Base-by-base conservation (phyloP, 345 rosid genomes). In the Salix viminalis region DNA sequence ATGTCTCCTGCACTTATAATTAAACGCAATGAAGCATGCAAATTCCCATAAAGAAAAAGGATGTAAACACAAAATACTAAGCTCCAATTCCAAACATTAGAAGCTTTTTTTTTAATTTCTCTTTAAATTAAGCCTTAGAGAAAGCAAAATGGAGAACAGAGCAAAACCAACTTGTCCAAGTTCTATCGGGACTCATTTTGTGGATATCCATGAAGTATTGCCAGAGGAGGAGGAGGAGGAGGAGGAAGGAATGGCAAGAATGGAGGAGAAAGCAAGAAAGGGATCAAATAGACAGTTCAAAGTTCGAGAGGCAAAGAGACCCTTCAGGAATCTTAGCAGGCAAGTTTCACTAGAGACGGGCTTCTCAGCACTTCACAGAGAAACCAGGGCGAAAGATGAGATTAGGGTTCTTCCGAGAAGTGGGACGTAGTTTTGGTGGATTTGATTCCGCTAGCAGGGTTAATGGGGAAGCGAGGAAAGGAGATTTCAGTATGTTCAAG, bases 301-400 rank as follows among this genome's bases (percentile, higher is more conserved):
- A 79, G 73, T 78, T 73, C 81, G 80, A 82, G 94, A 88, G 26
- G 68, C 79, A 32, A 89, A 77, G 83, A 84, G 88, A 44, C 78
- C 83, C 6, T 85, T 79, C 56, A 80, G 81, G 76, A 76, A 87
- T 82, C 84, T 95, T 68, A 81, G 90, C 82, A 80, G 94, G 85
- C 97, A 93, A 58, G 92, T 95, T 36, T 95, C 99, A 0, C 76
- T 95, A 2, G 99, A 91, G 84, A 92, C 99, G 0, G 97, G 99
- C 0, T 95, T 94, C 80, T 86, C 94, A 10, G 98, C 80, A 8
- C 84, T 95, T 23, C 83, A 80, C 44, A 83, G 84, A 72, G 90
- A 91, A 69, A 82, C 90, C 19, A 80, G 78, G 74, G 85, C 90
- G 26, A 87, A 85, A 58, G 88, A 90, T 71, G 91, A 87, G 16